phyloP scores from a whole-genome alignment of 2,329 filamentous ascomycete genomes.

The Apiospora pterosperma region DNA sequence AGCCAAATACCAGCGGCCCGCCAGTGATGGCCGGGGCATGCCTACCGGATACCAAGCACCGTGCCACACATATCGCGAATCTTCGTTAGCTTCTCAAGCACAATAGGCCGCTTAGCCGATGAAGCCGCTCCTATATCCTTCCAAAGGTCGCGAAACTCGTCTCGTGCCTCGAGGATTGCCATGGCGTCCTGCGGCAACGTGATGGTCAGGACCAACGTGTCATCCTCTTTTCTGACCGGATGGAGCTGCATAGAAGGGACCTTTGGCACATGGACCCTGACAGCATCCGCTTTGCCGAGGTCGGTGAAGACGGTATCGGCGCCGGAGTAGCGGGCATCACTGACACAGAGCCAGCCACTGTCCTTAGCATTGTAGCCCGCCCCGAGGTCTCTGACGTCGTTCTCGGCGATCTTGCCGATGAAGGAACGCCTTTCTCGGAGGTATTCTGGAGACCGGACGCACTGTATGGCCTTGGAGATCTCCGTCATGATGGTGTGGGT shows the following conservation, averaged over 20 bases:
- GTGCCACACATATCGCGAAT: too few relatives aligned
- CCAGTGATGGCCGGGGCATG: too few relatives aligned
- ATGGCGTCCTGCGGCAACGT: not conserved
- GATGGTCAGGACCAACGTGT: not conserved
- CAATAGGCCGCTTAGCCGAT: too few relatives aligned
- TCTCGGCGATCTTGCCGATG: not conserved
- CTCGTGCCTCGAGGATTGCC: not conserved
- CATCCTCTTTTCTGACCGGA: not conserved
- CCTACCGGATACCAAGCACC: too few relatives aligned
- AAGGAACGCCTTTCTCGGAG: fast-evolving
- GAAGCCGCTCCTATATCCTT: not conserved
- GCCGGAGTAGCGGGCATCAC: not conserved
- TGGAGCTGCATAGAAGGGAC: not conserved
- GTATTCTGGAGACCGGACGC: not conserved
- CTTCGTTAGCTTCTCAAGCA: too few relatives aligned
- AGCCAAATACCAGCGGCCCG: too few relatives aligned
- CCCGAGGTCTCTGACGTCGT: not conserved
- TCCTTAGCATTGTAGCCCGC: not conserved
- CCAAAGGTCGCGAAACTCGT: not conserved
- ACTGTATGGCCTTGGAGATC: not conserved
- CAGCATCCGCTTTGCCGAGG: not conserved
- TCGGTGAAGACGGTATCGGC: not conserved
- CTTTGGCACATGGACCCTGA: not conserved
- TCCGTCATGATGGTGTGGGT: fast-evolving
- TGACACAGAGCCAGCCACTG: not conserved